Evolutionary conservation across 2,329 filamentous ascomycete species (phyloP), one percentile per base, ranked within the genome.

Genomic region (Calonectria pseudoreteaudii): DNA sequence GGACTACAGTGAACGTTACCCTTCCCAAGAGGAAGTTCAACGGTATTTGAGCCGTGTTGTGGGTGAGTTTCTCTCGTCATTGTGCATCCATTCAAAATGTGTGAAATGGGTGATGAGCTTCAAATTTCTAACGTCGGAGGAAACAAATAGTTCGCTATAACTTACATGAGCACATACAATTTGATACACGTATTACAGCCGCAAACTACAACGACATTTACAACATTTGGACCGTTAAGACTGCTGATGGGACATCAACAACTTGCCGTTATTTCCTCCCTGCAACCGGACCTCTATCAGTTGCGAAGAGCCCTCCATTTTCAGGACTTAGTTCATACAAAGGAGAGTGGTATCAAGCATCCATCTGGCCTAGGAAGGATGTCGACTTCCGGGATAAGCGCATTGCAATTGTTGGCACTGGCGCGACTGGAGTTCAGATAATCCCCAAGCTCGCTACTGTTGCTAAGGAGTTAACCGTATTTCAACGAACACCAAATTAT

Each of bases 391-490:
- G 18, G 11, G 70, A 66, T 1, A 76, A 76, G 26, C 73, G 68
- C 3, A 26, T 75, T 8, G 74, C 66, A 11, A 9, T 76, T 3
- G 34, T 76, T n/a, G 74, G 74, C 5, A 70, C 73, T 9, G 74
- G 74, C 1, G 72, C 74, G 16, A 74, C 72, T 4, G 72, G 72
- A 10, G 52, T 76, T 18, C 74, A 76, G 47, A 71, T 73, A 11
- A 53, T 76, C 8, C 62, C 74, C 16, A 74, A 74, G 47, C 16
- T 76, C 16, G 74, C 74, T 16, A 38, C 64, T 18, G 49, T 47
- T n/a, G 71, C 66, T 14, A 71, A 74, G 5, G 16, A 69, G 36
- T 31, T 74, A 41, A 69, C 68, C 0, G 71, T 75, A 11, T 75
- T 75, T 31, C 71, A 75, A 64, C 58, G 74, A 1, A 75, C 74